Conservation (phyloP, 228 moss, liverwort and hornwort genomes). For the Sphagnum fallax region DNA sequence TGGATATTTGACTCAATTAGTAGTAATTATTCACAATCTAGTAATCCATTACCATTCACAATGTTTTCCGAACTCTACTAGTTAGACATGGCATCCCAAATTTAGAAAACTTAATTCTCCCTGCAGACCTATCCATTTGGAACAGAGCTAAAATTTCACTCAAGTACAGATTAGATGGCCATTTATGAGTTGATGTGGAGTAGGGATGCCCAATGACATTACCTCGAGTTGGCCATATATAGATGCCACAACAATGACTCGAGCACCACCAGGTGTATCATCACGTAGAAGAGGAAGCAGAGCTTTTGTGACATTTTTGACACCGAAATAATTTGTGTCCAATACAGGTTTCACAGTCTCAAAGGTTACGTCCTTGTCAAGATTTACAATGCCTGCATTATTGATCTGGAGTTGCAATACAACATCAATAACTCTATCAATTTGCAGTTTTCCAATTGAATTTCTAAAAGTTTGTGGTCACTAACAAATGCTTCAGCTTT, state of each 20-base stretch:
- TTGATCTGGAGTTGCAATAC: constrained; percentile 22
- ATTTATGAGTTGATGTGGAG: too few species aligned
- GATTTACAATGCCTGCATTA: constrained; percentile 42
- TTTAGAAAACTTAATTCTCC: too few species aligned
- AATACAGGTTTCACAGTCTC: constrained; percentile 37
- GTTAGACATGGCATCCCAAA: too few species aligned
- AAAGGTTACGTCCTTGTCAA: constrained; percentile 21
- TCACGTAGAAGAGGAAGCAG: constrained; percentile 36
- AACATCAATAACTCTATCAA: not conserved
- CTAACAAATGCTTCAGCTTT: not conserved
- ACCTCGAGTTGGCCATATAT: constrained; percentile 35
- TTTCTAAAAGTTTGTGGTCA: not conserved
- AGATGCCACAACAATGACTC: constrained; percentile 32
- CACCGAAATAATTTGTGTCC: constrained; percentile 53
- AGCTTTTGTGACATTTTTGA: constrained; percentile 36
- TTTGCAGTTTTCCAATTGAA: not conserved
- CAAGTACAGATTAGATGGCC: too few species aligned
- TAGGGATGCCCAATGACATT: too few species aligned
- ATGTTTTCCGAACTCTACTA: too few species aligned
- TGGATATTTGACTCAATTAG: too few species aligned
- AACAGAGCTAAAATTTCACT: too few species aligned
- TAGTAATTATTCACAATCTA: too few species aligned
- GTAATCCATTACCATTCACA: too few species aligned
- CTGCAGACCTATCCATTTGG: too few species aligned
- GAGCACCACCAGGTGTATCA: constrained; percentile 18